Conservation (phyloP, 2,329 filamentous ascomycete genomes). For the Elsinoe arachidis region DNA sequence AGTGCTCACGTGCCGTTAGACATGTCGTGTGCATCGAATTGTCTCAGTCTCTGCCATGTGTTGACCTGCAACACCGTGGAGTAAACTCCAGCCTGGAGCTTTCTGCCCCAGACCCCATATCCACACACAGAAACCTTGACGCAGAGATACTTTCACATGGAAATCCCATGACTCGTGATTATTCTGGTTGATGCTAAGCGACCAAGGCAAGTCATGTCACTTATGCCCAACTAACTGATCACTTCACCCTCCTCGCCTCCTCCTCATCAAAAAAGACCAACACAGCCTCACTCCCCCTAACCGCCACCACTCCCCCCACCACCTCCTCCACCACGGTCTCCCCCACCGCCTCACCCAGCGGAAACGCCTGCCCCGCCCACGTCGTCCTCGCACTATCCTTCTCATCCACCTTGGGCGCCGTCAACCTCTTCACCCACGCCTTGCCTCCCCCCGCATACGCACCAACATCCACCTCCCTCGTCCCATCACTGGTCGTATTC, state of each 20-base stretch:
- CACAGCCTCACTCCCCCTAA: conserved; percentile 25
- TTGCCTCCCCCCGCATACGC: neutral
- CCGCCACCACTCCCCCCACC: conserved; percentile 17
- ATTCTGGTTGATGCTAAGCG: no score
- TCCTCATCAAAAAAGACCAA: conserved; percentile 22
- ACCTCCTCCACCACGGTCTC: conserved; percentile 18
- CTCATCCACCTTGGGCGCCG: conserved; percentile 21
- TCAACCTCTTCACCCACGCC: conserved; percentile 22
- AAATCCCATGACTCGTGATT: no score
- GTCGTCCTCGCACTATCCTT: conserved; percentile 21
- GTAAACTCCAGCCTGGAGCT: no score
- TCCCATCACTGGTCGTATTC: conserved; percentile 23
- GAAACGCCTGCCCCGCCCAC: conserved; percentile 25
- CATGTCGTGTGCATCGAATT: no score
- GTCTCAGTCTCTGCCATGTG: no score
- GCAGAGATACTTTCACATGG: no score
- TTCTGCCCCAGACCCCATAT: no score
- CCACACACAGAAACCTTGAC: no score
- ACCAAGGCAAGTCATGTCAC: no score
- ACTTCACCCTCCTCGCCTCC: neutral
- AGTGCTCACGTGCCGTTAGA: no score
- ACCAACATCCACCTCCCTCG: conserved; percentile 17
- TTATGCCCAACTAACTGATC: no score
- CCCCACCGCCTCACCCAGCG: conserved; percentile 18
- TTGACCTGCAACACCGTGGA: no score